phyloP scores from a whole-genome alignment of 1,139 yeast species.

The Yamadazyma songkhlaensis region DNA sequence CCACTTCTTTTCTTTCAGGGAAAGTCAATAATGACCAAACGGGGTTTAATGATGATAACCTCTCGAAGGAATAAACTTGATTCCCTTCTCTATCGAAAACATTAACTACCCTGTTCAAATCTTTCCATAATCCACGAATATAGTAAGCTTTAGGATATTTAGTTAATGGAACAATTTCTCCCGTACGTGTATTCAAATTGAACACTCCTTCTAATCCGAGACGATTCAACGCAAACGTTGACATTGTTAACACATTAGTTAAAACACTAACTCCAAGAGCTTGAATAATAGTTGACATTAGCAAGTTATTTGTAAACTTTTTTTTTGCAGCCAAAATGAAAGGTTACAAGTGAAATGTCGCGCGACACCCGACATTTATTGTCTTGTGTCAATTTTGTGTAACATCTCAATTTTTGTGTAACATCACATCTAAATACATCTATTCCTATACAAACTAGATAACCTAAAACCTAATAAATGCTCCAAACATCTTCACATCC shows the following conservation, averaged over 20 bases:
- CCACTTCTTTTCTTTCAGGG: conserved; percentile 48
- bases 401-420: too few relatives aligned
- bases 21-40: conserved; percentile 49
- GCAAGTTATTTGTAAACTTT: not conserved
- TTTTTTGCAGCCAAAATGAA: not conserved
- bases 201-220: conserved; percentile 32
- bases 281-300: conserved; percentile 29
- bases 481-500: conserved; percentile 99
- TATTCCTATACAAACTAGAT: not conserved
- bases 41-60: conserved; percentile 47
- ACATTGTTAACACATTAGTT: conserved; percentile 32
- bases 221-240: conserved; percentile 39
- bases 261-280: conserved; percentile 44
- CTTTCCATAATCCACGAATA: conserved; percentile 49
- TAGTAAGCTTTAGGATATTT: conserved; percentile 37
- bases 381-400: too few relatives aligned
- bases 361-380: too few relatives aligned
- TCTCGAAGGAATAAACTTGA: conserved; percentile 49
- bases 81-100: conserved; percentile 45
- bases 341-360: too few relatives aligned
- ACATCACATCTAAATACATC: too few relatives aligned
- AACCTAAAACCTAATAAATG: conserved; percentile 36
- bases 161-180: conserved; percentile 37
- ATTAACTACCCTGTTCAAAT: conserved; percentile 42
- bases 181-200: conserved; percentile 34